These are phyloP conservation scores for Apium graveolens DNA, from an alignment of 129 eudicot genomes.

Conservation along the genomic window DNA sequence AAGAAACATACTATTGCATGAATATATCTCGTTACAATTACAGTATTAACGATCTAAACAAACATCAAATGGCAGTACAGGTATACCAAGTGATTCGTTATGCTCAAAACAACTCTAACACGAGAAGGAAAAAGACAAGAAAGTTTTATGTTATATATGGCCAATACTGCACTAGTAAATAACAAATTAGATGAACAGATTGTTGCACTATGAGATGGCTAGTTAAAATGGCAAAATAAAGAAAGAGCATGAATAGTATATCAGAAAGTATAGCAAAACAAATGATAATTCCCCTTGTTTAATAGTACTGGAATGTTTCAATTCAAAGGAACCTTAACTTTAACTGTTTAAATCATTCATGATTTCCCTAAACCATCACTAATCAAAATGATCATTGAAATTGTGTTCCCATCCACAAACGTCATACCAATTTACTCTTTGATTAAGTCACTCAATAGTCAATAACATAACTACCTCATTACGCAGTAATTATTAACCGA, in stretches of 20 bases:
- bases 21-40: slow-evolving; percentile 9
- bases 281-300: neutral
- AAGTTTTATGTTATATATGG: neutral
- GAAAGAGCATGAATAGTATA: neutral
- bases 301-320: too few species aligned
- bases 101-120: neutral
- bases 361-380: neutral
- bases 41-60: neutral
- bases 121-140: neutral
- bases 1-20: slow-evolving; percentile 18
- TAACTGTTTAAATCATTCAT: neutral
- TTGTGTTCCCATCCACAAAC: neutral
- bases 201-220: neutral
- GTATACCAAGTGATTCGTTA: neutral
- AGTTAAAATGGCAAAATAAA: neutral
- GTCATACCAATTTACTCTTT: neutral
- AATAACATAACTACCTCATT: neutral
- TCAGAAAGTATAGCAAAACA: neutral
- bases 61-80: neutral
- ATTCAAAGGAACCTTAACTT: neutral
- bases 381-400: neutral
- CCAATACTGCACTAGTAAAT: neutral
- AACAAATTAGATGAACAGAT: neutral
- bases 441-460: neutral
- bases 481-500: neutral